These are phyloP conservation scores for Lablab purpureus DNA, from an alignment of 306 rosid species.

Conservation along the genomic window DNA sequence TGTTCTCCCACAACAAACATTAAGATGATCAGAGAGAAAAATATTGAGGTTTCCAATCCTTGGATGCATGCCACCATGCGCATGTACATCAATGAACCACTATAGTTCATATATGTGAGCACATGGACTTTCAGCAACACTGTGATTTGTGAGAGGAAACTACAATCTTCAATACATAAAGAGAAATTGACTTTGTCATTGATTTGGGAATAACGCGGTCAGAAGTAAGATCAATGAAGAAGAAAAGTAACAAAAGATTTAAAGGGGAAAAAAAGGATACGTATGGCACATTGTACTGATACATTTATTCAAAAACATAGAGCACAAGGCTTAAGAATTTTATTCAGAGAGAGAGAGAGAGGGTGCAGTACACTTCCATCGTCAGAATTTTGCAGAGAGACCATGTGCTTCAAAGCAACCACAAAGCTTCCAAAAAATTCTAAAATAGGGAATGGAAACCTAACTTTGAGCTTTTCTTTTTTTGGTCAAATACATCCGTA, in stretches of 20 bases:
- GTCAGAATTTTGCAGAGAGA: conserved; percentile 46
- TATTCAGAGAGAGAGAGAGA: not conserved
- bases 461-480: not conserved
- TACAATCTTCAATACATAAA: not conserved
- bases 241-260: not conserved
- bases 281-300: not conserved
- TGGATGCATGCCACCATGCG: not conserved
- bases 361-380: conserved; percentile 31
- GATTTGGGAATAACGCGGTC: conserved; percentile 9
- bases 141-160: not conserved
- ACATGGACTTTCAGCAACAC: not conserved
- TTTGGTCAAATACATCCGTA: not conserved
- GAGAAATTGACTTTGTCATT: not conserved
- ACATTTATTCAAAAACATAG: not conserved
- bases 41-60: not conserved
- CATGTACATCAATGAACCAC: not conserved
- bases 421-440: conserved; percentile 20
- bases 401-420: conserved; percentile 50
- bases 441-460: conserved; percentile 24
- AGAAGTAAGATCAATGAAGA: not conserved
- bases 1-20: not conserved
- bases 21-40: too few relatives aligned
- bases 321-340: conserved; percentile 36
- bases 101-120: not conserved
- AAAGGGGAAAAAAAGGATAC: not conserved